A percentile compares a stretch with the other conserved stretches of the same genome.
Evolutionary conservation across 176 grass and related monocot species (phyloP).

Genomic region (Chloris gayana): DNA sequence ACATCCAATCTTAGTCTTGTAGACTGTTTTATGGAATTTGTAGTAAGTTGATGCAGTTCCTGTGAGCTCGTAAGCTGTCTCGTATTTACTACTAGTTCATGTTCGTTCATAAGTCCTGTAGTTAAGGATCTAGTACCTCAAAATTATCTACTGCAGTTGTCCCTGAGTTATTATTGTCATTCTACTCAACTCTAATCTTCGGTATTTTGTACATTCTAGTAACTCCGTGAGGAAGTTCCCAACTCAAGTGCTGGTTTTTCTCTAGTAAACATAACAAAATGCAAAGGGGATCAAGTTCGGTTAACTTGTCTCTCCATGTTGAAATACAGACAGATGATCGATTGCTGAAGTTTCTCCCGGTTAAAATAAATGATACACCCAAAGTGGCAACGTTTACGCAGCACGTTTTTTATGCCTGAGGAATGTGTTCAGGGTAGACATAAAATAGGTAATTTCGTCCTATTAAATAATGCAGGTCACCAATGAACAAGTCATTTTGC

Average conservation of each 20-base stretch:
- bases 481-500: constrained; percentile 27
- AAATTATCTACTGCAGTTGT: neutral
- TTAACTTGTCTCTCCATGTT: neutral
- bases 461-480: neutral
- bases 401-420: neutral
- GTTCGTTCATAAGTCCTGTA: neutral
- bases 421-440: constrained; percentile 1
- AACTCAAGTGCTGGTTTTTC: neutral
- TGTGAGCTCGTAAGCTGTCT: constrained; percentile 15
- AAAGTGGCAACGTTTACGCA: neutral
- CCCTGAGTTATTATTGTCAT: neutral
- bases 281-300: neutral
- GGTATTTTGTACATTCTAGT: neutral
- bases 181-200: neutral
- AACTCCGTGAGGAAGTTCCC: neutral
- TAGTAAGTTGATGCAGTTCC: constrained; percentile 13
- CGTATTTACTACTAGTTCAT: constrained; percentile 18
- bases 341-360: too few relatives aligned
- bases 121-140: neutral
- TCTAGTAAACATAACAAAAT: neutral
- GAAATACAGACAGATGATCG: neutral
- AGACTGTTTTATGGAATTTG: neutral
- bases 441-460: too few relatives aligned
- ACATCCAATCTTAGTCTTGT: constrained; percentile 37
- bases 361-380: neutral